Percentiles rank a stretch among this genome's conserved stretches.
Evolutionary conservation across 2,329 filamentous ascomycete species (phyloP).

Genomic region (Akanthomyces lecanii): DNA sequence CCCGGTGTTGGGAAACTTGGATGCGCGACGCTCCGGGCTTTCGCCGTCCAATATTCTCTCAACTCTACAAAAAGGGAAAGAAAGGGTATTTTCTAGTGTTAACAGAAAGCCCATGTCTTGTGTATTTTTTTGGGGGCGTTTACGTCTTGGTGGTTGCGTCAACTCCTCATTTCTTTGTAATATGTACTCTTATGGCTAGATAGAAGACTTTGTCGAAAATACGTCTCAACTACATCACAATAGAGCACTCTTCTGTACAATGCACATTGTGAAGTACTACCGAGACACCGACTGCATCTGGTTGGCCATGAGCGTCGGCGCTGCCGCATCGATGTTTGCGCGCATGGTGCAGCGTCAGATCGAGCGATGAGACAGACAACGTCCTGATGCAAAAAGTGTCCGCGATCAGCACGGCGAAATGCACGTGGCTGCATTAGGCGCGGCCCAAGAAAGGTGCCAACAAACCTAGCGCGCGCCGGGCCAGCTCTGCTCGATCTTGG

Average conservation of each 20-base stretch:
- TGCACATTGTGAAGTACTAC: background rate
- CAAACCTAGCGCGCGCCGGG: background rate
- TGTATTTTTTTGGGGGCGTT: slow-evolving; percentile 14
- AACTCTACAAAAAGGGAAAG: slow-evolving; percentile 8
- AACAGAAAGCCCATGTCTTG: background rate
- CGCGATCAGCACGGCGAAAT: background rate
- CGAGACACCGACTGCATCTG: background rate
- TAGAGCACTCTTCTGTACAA: background rate
- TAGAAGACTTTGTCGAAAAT: slow-evolving; percentile 13
- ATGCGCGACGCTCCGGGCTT: background rate
- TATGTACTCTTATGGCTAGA: slow-evolving; percentile 17
- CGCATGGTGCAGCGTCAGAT: background rate
- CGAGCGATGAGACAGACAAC: background rate
- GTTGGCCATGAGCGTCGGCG: background rate
- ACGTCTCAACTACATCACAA: slow-evolving; percentile 8
- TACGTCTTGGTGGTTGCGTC: slow-evolving; percentile 15
- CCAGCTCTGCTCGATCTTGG: background rate
- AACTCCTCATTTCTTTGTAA: slow-evolving; percentile 17
- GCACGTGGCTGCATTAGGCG: background rate
- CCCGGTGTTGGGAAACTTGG: slow-evolving; percentile 4
- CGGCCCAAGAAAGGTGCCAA: background rate
- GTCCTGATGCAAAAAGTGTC: background rate
- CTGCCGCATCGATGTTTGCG: background rate
- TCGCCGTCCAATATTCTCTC: background rate
- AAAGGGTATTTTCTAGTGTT: background rate